Conservation (phyloP, 2,329 filamentous ascomycete species). For the Huntiella abstrusa region DNA sequence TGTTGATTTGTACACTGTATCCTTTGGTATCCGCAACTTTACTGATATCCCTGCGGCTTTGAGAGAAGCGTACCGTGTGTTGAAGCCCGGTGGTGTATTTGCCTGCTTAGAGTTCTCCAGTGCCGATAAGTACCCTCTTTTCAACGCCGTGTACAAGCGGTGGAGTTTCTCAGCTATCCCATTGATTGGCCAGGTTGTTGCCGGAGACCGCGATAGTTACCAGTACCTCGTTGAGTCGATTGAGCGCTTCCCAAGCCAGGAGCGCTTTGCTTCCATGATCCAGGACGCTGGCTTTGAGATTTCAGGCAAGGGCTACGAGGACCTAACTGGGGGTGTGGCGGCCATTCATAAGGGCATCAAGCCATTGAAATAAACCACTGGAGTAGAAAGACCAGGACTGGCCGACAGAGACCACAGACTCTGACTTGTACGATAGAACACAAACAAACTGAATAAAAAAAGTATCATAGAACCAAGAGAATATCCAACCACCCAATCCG, state of each 20-base stretch:
- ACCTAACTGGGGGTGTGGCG: constrained; percentile 80
- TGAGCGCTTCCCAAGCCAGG: constrained; percentile 74
- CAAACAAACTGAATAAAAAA: too few relatives aligned
- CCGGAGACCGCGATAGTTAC: constrained; percentile 85
- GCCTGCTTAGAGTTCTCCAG: constrained; percentile 92
- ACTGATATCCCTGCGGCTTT: constrained; percentile 75
- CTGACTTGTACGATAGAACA: too few relatives aligned
- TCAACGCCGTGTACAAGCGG: constrained; percentile 77
- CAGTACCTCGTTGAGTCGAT: constrained; percentile 98
- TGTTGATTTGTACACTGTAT: constrained; percentile 93
- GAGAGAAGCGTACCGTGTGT: constrained; percentile 64
- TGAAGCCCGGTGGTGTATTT: constrained; percentile 90
- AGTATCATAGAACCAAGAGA: too few relatives aligned
- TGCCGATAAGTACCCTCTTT: constrained; percentile 51
- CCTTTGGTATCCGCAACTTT: constrained; percentile 95
- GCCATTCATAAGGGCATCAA: constrained; percentile 96
- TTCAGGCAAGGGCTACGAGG: constrained; percentile 68
- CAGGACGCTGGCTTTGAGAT: constrained; percentile 67
- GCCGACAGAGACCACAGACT: too few relatives aligned
- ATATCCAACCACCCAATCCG: too few relatives aligned
- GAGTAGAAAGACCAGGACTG: not conserved
- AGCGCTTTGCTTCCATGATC: constrained; percentile 71
- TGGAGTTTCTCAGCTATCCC: constrained; percentile 95
- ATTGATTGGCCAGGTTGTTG: constrained; percentile 84
- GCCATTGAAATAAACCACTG: constrained; percentile 23